phyloP scores from a whole-genome alignment of 202 grass and related monocot species.

The Bolboschoenoplectus hybrid region DNA sequence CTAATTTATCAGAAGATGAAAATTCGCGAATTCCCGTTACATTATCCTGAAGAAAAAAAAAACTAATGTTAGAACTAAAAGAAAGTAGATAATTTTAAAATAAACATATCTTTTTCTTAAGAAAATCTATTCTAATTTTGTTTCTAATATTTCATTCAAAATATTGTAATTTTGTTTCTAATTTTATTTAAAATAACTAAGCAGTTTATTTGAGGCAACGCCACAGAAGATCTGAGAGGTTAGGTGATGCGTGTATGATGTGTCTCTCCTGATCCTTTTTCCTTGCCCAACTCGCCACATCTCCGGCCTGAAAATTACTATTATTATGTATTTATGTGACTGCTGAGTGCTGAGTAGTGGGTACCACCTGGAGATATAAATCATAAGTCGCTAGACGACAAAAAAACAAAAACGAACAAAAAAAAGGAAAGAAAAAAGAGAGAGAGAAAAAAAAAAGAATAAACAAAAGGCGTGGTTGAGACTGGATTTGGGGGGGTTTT shows the following conservation, averaged over 20 bases:
- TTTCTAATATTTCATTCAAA: neutral
- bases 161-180: neutral
- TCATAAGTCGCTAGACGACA: constrained; percentile 16
- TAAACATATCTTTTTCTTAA: too few relatives aligned
- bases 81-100: neutral
- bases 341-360: neutral
- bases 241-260: neutral
- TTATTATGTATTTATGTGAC: neutral
- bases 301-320: neutral
- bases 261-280: too few relatives aligned
- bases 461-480: constrained; percentile 23
- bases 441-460: neutral
- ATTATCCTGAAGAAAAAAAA: too few relatives aligned
- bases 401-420: neutral
- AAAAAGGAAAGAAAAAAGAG: neutral
- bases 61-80: neutral
- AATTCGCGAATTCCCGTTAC: too few relatives aligned
- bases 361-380: neutral
- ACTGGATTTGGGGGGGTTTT: too few relatives aligned
- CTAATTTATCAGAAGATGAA: too few relatives aligned
- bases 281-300: constrained; percentile 16
- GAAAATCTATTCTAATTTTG: neutral
- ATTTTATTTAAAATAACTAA: too few relatives aligned
- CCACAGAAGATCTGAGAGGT: neutral
- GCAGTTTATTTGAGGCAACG: neutral